phyloP scores from a whole-genome alignment of 2,329 filamentous ascomycete species.

The Hymenotorrendiella dingleyae region DNA sequence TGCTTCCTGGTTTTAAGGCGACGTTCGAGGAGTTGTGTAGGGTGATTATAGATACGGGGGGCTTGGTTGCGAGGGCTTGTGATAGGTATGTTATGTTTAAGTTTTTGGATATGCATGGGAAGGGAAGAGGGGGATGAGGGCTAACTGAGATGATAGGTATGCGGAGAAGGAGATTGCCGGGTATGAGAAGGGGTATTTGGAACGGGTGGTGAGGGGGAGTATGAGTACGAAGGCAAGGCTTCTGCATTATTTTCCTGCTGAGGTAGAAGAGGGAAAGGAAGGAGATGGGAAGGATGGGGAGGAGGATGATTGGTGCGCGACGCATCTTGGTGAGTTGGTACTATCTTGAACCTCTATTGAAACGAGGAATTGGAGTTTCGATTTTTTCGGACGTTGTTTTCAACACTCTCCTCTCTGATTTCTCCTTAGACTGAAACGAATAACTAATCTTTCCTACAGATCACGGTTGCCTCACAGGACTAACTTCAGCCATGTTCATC shows the following conservation, averaged over 20 bases:
- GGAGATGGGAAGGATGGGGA: slow-evolving; percentile 33
- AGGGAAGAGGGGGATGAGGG: no score
- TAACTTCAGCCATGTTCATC: slow-evolving; percentile 94
- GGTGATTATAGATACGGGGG: slow-evolving; percentile 84
- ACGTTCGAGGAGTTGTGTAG: slow-evolving; percentile 71
- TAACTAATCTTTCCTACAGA: no score
- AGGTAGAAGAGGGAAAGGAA: slow-evolving; percentile 30
- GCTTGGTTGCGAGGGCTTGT: slow-evolving; percentile 83
- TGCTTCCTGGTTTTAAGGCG: slow-evolving; percentile 69
- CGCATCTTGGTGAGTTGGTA: no score
- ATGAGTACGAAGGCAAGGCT: slow-evolving; percentile 86
- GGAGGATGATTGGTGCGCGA: slow-evolving; percentile 92
- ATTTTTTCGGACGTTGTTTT: no score
- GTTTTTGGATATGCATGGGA: no score
- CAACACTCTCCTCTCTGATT: no score
- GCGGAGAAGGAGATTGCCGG: slow-evolving; percentile 70
- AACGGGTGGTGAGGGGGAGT: slow-evolving; percentile 79
- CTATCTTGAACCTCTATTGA: no score
- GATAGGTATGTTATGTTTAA: no score
- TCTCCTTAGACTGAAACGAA: no score
- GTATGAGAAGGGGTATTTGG: slow-evolving; percentile 74
- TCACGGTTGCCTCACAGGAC: slow-evolving; percentile 86
- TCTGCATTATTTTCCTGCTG: slow-evolving; percentile 83
- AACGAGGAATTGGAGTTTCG: no score
- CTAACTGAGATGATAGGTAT: no score